Conservation (phyloP, 257 asterid genomes). For the Pogostemon cablin region DNA sequence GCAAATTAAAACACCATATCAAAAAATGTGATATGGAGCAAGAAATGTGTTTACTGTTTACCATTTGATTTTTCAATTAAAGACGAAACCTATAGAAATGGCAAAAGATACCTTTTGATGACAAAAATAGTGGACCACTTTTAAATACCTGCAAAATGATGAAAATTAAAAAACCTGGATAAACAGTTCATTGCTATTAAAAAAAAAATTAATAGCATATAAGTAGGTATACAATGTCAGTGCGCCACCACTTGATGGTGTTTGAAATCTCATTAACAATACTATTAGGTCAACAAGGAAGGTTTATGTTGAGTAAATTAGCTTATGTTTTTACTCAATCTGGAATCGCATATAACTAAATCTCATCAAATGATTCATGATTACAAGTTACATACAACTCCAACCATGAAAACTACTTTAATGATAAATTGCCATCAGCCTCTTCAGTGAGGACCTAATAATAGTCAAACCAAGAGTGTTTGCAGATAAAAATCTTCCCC, state of each 20-base stretch:
- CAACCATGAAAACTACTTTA: neutral
- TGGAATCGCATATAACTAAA: neutral
- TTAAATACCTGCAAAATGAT: conserved; percentile 79
- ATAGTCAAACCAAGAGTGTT: conserved; percentile 3
- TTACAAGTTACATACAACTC: conserved; percentile 7
- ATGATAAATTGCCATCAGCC: neutral
- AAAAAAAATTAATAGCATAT: neutral
- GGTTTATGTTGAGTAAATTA: neutral
- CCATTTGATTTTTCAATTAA: conserved; percentile 12
- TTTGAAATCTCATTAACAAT: conserved; percentile 1
- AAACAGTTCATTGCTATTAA: conserved; percentile 16
- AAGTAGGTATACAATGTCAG: neutral
- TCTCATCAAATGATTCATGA: neutral
- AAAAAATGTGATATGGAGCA: conserved; percentile 3
- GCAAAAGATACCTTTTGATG: conserved; percentile 80
- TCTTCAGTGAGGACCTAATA: neutral
- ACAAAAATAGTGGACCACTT: conserved; percentile 89
- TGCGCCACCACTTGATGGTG: neutral
- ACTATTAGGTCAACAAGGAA: conserved; percentile 13
- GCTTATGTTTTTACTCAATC: conserved; percentile 11
- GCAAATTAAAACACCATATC: conserved; percentile 15
- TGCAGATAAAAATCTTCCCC: neutral
- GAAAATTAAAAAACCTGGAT: conserved; percentile 24
- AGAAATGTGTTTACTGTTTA: neutral
- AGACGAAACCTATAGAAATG: conserved; percentile 26